A percentile compares a stretch with the other conserved stretches of the same genome.
phyloP scores from a whole-genome alignment of 164 flowering plant species.

The Kingdonia uniflora region DNA sequence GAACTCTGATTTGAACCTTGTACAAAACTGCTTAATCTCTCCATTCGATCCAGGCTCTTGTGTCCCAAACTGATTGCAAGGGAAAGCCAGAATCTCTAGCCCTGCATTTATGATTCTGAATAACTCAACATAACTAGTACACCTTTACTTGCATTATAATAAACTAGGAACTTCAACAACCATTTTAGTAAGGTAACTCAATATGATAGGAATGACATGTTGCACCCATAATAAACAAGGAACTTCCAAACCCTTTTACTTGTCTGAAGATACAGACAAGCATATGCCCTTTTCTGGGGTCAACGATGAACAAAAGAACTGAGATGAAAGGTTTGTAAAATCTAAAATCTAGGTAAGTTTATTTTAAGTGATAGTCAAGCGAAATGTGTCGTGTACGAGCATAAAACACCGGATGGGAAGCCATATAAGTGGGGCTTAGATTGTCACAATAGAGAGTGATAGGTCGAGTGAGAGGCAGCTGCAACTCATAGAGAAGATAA shows the following conservation, averaged over 20 bases:
- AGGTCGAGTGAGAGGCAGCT: background rate
- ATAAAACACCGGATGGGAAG: too few relatives aligned
- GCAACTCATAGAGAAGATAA: too few relatives aligned
- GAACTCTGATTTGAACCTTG: conserved; percentile 84
- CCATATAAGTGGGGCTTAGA: too few relatives aligned
- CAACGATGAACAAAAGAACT: too few relatives aligned
- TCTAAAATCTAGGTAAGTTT: too few relatives aligned
- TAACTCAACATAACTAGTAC: background rate
- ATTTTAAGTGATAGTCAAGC: conserved; percentile 1
- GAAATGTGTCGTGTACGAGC: background rate
- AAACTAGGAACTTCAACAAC: background rate
- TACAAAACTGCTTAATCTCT: conserved; percentile 78
- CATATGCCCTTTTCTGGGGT: background rate
- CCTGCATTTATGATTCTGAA: conserved; percentile 29
- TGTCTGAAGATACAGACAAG: background rate
- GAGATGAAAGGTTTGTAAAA: too few relatives aligned
- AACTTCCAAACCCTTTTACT: background rate
- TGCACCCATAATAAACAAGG: background rate
- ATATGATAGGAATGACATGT: background rate
- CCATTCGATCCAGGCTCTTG: conserved; percentile 92
- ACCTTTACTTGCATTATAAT: background rate
- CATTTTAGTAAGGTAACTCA: background rate
- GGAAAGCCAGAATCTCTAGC: conserved; percentile 87
- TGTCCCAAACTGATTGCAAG: conserved; percentile 89
- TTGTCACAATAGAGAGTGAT: too few relatives aligned